phyloP scores from a whole-genome alignment of 2,329 filamentous ascomycete genomes.

The Niveomyces coronatus region DNA sequence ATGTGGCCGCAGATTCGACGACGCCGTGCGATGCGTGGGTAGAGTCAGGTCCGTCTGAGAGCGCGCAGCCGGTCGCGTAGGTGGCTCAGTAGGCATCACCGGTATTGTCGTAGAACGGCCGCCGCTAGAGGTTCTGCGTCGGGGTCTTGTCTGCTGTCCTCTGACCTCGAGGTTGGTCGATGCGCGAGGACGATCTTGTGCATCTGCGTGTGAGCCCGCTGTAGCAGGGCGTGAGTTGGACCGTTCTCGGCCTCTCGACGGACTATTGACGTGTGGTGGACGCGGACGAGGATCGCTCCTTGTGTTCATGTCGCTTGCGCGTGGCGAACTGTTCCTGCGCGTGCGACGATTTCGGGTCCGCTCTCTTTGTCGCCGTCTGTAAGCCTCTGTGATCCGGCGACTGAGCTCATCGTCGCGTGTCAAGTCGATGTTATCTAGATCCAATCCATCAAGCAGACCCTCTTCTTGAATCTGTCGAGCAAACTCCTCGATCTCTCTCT shows the following conservation, averaged over 20 bases:
- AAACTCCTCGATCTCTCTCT: constrained; percentile 84
- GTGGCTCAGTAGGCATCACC: constrained; percentile 28
- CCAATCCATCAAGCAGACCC: constrained; percentile 76
- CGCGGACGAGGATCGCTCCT: constrained; percentile 19
- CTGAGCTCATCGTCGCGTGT: constrained; percentile 82
- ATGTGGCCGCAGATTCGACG: constrained; percentile 26
- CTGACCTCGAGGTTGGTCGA: constrained; percentile 24
- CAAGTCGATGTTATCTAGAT: constrained; percentile 77
- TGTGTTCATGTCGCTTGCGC: constrained; percentile 10
- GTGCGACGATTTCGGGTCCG: constrained; percentile 34
- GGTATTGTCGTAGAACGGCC: constrained; percentile 46
- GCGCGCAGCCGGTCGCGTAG: constrained; percentile 41
- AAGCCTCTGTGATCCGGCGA: constrained; percentile 81
- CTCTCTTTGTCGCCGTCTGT: constrained; percentile 63
- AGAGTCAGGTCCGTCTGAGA: constrained; percentile 55
- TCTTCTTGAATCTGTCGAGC: constrained; percentile 82
- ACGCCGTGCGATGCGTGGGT: constrained; percentile 30
- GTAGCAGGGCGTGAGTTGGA: constrained; percentile 37
- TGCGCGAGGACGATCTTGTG: constrained; percentile 42
- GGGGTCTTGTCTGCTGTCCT: constrained; percentile 20
- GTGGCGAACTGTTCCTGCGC: constrained; percentile 17
- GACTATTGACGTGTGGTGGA: constrained; percentile 16
- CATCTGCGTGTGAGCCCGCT: constrained; percentile 31
- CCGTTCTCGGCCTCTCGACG: constrained; percentile 25
- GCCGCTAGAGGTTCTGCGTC: constrained; percentile 43